Percentiles rank a stretch among this genome's conserved stretches.
These are phyloP conservation scores for Vaccinium myrtillus DNA, from an alignment of 148 eudicot species.

Conservation along the genomic window DNA sequence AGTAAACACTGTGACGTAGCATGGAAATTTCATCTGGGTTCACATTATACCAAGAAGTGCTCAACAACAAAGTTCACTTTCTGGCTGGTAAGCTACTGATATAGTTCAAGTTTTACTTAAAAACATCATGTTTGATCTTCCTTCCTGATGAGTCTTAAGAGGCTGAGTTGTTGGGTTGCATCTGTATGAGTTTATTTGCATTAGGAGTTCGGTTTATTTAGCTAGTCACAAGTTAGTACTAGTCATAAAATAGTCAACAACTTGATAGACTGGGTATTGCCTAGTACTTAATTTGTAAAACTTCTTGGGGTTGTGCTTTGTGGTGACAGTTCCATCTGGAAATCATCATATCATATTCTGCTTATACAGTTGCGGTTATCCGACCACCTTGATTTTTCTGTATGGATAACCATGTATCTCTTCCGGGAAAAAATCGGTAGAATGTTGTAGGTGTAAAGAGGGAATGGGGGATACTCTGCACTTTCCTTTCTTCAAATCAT, in stretches of 20 bases:
- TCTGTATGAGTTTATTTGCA: too few relatives aligned
- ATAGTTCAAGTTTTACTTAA: neutral
- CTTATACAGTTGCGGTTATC: neutral
- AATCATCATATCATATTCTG: neutral
- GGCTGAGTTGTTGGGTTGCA: too few relatives aligned
- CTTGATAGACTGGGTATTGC: too few relatives aligned
- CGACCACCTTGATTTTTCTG: neutral
- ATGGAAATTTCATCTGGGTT: neutral
- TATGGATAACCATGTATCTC: neutral
- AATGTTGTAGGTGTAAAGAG: neutral
- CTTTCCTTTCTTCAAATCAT: neutral
- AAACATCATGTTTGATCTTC: too few relatives aligned
- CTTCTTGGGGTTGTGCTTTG: neutral
- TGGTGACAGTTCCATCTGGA: neutral
- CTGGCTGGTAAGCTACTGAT: neutral
- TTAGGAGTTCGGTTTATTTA: too few relatives aligned
- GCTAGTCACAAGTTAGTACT: too few relatives aligned
- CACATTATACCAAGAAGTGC: neutral
- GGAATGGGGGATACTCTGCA: neutral
- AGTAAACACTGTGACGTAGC: neutral
- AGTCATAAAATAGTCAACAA: too few relatives aligned
- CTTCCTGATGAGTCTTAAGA: too few relatives aligned
- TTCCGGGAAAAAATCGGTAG: neutral
- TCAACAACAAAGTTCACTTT: neutral
- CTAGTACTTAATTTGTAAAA: too few relatives aligned